phyloP scores from a whole-genome alignment of 208 protist genomes.

The Trypanosoma boissoni region DNA sequence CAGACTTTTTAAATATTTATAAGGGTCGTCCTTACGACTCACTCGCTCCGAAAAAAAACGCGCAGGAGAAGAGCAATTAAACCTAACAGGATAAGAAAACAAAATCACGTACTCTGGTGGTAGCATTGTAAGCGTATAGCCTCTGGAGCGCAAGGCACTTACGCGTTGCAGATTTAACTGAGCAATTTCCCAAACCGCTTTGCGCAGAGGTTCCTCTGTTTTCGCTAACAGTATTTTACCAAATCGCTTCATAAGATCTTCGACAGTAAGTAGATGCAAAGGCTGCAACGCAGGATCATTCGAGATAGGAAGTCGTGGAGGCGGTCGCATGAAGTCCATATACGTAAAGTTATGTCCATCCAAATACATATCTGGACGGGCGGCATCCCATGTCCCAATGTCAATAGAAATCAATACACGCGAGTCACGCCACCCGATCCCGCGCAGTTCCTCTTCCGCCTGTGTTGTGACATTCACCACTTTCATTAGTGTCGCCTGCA shows the following conservation, averaged over 20 bases:
- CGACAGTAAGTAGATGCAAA: not conserved
- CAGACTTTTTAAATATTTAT: not conserved
- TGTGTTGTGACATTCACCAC: not conserved
- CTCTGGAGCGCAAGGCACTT: not conserved
- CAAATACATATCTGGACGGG: not conserved
- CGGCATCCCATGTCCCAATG: not conserved
- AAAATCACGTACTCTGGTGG: not conserved
- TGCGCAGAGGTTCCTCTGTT: not conserved
- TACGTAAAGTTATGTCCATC: slow-evolving; percentile 5
- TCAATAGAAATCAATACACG: not conserved
- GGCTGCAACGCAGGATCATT: not conserved
- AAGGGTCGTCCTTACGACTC: not conserved
- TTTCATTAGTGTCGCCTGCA: too few relatives aligned
- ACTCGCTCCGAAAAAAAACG: not conserved
- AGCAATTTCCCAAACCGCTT: not conserved
- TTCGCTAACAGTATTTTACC: not conserved
- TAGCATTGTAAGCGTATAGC: too few relatives aligned
- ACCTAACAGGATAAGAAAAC: not conserved
- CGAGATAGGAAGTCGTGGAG: not conserved
- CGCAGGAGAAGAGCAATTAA: slow-evolving; percentile 2
- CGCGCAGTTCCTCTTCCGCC: not conserved
- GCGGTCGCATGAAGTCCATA: not conserved
- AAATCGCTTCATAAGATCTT: not conserved
- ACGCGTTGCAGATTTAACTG: not conserved
- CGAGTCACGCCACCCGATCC: not conserved